A percentile compares a stretch with the other conserved stretches of the same genome.
These are phyloP conservation scores for Parasarocladium wereldwijsianum DNA, from an alignment of 2,329 filamentous ascomycete genomes.

Conservation along the genomic window DNA sequence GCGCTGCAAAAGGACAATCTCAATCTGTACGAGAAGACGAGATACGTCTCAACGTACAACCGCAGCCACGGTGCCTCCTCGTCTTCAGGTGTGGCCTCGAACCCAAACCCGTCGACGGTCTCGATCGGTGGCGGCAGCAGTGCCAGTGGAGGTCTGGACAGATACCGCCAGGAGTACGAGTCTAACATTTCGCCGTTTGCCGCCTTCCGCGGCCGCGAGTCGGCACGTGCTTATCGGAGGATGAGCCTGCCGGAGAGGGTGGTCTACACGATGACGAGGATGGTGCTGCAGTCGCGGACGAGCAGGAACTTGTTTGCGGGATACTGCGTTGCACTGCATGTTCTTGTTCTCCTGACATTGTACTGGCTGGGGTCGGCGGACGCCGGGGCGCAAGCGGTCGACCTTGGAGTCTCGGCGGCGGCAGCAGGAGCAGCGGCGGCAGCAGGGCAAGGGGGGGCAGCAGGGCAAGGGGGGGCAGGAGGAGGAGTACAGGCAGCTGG, in stretches of 20 bases:
- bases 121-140: constrained; percentile 41
- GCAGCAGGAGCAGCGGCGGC: constrained; percentile 29
- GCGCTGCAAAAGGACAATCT: constrained; percentile 93
- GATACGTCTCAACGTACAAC: constrained; percentile 90
- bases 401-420: constrained; percentile 33
- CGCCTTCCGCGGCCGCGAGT: constrained; percentile 87
- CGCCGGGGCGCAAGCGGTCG: constrained; percentile 44
- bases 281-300: constrained; percentile 77
- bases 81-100: constrained; percentile 51
- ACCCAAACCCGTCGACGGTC: constrained; percentile 63
- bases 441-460: constrained; percentile 14
- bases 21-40: constrained; percentile 90
- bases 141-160: constrained; percentile 58
- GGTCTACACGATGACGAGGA: constrained; percentile 79
- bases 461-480: constrained; percentile 11
- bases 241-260: constrained; percentile 86
- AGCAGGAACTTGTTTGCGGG: constrained; percentile 88
- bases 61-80: constrained; percentile 48
- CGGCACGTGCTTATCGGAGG: constrained; percentile 74
- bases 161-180: constrained; percentile 87
- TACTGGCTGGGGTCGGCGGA: constrained; percentile 68
- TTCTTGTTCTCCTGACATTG: constrained; percentile 74
- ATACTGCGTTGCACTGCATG: constrained; percentile 79
- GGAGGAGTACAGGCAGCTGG: constrained; percentile 15
- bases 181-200: constrained; percentile 92